Conservation (phyloP, 2,329 filamentous ascomycete genomes). For the Penicillium sp. region DNA sequence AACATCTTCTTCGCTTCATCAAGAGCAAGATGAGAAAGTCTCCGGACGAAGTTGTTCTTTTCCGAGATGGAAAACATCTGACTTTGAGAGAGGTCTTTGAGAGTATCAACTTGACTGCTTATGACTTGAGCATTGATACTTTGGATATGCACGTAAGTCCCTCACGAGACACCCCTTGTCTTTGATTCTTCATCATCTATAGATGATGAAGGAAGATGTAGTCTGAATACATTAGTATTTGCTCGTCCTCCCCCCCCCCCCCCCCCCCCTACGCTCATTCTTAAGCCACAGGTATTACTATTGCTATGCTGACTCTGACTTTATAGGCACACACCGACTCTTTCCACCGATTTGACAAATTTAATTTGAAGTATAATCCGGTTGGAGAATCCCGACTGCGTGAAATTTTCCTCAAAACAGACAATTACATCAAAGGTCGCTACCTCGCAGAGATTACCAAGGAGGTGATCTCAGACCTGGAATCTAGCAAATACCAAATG, state of each 20-base stretch:
- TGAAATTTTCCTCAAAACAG: constrained; percentile 98
- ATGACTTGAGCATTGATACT: constrained; percentile 96
- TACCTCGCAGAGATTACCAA: constrained; percentile 98
- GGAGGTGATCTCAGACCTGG: constrained; percentile 93
- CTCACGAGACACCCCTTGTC: background rate
- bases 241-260: background rate
- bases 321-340: constrained; percentile 85
- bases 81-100: constrained; percentile 93
- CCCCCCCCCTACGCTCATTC: background rate
- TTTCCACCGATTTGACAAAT: constrained; percentile 98
- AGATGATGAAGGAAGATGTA: background rate
- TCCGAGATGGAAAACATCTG: constrained; percentile 85
- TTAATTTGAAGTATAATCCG: constrained; percentile 98
- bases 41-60: constrained; percentile 89
- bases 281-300: background rate
- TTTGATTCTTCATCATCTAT: background rate
- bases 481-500: constrained; percentile 99
- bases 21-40: constrained; percentile 99
- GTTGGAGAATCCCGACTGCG: constrained; percentile 91
- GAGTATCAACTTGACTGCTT: constrained; percentile 94
- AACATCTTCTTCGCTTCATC: constrained; percentile 95
- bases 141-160: constrained; percentile 90
- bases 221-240: background rate
- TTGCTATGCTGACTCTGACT: background rate
- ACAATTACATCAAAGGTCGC: constrained; percentile 93